phyloP scores from a whole-genome alignment of 2,329 filamentous ascomycete genomes.

The Microdochium bolleyi region DNA sequence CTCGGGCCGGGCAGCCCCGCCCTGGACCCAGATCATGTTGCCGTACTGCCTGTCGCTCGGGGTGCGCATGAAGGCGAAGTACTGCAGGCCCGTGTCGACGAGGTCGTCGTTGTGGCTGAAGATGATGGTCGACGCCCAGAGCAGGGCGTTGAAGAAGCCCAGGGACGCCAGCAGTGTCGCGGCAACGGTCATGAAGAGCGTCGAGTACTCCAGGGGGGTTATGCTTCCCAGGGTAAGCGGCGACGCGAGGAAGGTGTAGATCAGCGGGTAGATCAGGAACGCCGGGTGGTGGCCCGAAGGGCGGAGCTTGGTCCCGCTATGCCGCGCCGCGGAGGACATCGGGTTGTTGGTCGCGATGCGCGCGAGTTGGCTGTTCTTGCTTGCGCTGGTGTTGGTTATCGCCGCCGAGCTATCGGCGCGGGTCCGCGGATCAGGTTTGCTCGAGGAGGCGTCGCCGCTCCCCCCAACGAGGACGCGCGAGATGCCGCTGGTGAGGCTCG shows the following conservation, averaged over 20 bases:
- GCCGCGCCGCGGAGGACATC: neutral
- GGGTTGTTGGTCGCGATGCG: neutral
- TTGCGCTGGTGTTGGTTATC: neutral
- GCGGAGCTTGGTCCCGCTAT: neutral
- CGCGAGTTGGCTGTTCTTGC: neutral
- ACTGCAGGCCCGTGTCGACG: neutral
- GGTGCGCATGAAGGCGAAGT: neutral
- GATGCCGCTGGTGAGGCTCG: neutral
- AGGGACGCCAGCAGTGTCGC: neutral
- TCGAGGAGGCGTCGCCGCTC: neutral
- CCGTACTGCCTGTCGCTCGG: neutral
- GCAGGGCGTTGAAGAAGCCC: neutral
- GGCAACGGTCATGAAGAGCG: neutral
- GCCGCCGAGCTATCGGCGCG: neutral
- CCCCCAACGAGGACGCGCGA: no score
- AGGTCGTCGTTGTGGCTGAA: neutral
- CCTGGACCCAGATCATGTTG: constrained; percentile 1
- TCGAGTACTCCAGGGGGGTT: neutral
- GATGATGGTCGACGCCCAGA: neutral
- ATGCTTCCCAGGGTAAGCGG: neutral
- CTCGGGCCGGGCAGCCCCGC: neutral
- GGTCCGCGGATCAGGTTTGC: neutral
- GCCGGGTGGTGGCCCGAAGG: constrained; percentile 1
- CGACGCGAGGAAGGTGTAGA: neutral
- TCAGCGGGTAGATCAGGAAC: neutral